phyloP scores from a whole-genome alignment of 2,329 filamentous ascomycete genomes.

The Arthrobotrys sphaeroides region DNA sequence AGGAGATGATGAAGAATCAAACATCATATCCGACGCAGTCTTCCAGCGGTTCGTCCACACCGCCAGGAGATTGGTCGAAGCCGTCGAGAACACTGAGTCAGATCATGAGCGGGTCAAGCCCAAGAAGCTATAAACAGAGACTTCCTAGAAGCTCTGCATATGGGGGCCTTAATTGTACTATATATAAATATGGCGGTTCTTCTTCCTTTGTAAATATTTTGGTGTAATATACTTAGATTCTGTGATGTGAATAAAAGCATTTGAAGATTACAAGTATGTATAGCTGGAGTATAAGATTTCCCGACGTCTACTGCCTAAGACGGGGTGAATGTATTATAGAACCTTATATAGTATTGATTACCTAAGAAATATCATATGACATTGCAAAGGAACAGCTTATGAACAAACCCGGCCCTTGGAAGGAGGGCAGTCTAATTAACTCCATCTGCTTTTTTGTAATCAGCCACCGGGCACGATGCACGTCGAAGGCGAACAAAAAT shows the following conservation, averaged over 20 bases:
- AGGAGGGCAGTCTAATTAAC: constrained; percentile 10
- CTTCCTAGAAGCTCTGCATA: neutral
- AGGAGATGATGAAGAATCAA: neutral
- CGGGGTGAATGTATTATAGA: neutral
- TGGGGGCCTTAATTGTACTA: constrained; percentile 9
- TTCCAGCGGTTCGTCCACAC: constrained; percentile 38
- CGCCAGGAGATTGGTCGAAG: constrained; percentile 38
- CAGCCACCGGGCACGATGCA: constrained; percentile 1
- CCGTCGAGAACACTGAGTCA: constrained; percentile 24
- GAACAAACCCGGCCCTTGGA: neutral
- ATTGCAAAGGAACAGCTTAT: too few species aligned
- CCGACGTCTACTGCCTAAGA: too few species aligned
- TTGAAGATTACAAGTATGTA: neutral
- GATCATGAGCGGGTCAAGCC: constrained; percentile 5
- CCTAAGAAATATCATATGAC: too few species aligned
- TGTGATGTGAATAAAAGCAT: neutral
- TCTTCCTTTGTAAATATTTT: constrained; percentile 19
- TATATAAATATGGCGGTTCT: neutral
- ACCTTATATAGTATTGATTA: too few species aligned
- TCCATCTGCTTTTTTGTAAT: constrained; percentile 20
- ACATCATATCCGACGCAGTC: constrained; percentile 26
- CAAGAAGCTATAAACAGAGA: constrained; percentile 14
- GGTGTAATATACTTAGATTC: constrained; percentile 15
- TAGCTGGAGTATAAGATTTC: neutral
- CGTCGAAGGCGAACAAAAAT: neutral